A percentile compares a stretch with the other conserved stretches of the same genome.
phyloP scores from a whole-genome alignment of 164 flowering plant genomes.

The Nelumbo lutea region DNA sequence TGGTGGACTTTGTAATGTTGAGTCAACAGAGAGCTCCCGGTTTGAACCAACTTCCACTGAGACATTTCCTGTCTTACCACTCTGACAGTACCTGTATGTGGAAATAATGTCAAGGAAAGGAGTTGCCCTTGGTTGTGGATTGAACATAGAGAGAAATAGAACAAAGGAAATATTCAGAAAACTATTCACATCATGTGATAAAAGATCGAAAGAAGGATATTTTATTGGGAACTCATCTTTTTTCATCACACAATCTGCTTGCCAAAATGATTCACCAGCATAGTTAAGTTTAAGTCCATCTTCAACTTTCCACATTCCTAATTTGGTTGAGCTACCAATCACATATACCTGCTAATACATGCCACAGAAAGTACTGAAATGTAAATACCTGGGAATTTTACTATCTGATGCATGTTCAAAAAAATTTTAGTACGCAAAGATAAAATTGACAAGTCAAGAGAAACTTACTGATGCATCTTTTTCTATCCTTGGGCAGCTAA shows the following conservation, averaged over 20 bases:
- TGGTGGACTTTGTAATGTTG: slow-evolving; percentile 34
- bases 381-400: neutral
- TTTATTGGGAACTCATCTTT: slow-evolving; percentile 67
- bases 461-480: slow-evolving; percentile 54
- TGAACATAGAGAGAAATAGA: neutral
- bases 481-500: slow-evolving; percentile 74
- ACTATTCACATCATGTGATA: neutral
- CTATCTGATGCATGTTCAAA: neutral
- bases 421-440: neutral
- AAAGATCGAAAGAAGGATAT: slow-evolving; percentile 61
- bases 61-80: slow-evolving; percentile 35
- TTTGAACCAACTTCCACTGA: slow-evolving; percentile 61
- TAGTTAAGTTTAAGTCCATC: slow-evolving; percentile 67
- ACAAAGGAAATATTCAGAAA: slow-evolving; percentile 1
- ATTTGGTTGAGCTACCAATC: slow-evolving; percentile 51
- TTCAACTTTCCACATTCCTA: slow-evolving; percentile 80
- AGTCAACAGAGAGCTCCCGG: slow-evolving; percentile 52
- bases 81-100: slow-evolving; percentile 79
- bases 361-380: neutral
- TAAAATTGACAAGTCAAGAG: slow-evolving; percentile 4
- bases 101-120: slow-evolving; percentile 42
- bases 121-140: neutral
- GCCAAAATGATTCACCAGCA: slow-evolving; percentile 77
- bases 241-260: slow-evolving; percentile 52
- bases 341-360: slow-evolving; percentile 61